These are phyloP conservation scores for Globisporangium sylvaticum DNA, from an alignment of 352 stramenopile genomes.

Conservation along the genomic window DNA sequence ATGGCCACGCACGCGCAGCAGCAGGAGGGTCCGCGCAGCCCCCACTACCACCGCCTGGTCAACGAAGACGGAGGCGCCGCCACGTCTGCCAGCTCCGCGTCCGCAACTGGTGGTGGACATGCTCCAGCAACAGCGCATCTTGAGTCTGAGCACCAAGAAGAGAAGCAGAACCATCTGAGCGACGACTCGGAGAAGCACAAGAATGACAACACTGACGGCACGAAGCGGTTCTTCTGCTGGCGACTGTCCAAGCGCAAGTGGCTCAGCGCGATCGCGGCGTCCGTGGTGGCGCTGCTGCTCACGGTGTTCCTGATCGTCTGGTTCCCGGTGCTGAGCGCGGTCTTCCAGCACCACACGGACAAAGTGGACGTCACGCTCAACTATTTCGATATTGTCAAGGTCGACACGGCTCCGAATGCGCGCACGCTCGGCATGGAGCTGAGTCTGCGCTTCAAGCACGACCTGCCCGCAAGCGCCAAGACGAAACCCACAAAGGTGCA, in stretches of 20 bases:
- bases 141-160: neutral
- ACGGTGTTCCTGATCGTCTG: conserved; percentile 54
- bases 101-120: too few relatives aligned
- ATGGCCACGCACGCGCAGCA: too few relatives aligned
- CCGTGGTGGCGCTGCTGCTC: conserved; percentile 32
- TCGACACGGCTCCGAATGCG: conserved; percentile 20
- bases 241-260: conserved; percentile 43
- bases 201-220: neutral
- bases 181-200: neutral
- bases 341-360: conserved; percentile 57
- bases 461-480: conserved; percentile 26
- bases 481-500: conserved; percentile 43
- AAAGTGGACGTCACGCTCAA: conserved; percentile 48
- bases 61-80: neutral
- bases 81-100: neutral
- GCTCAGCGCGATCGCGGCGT: conserved; percentile 27
- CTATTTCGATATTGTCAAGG: conserved; percentile 51
- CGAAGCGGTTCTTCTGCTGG: conserved; percentile 47
- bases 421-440: conserved; percentile 37
- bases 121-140: too few relatives aligned
- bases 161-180: neutral
- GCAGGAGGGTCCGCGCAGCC: neutral
- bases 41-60: neutral
- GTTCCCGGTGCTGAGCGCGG: conserved; percentile 41
- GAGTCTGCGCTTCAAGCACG: conserved; percentile 45